Evolutionary conservation across 2,329 filamentous ascomycete genomes (phyloP), one percentile per base, ranked within the genome.

Genomic region (Trichoderma aggressivum): DNA sequence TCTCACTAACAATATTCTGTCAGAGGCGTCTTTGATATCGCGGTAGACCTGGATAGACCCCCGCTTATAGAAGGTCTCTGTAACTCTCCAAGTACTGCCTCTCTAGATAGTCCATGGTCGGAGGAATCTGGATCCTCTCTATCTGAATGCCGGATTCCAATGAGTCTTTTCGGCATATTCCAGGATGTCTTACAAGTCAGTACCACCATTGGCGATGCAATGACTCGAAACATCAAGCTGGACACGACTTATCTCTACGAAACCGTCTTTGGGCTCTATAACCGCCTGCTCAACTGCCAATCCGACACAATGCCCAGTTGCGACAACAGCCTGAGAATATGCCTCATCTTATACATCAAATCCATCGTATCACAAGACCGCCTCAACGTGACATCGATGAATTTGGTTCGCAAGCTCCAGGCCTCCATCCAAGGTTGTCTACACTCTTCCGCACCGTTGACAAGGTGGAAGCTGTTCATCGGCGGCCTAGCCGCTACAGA

Each of bases 291-390:
- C 28, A 69, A 16, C 14, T 69, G 56, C 16, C 28, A 69, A 16
- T 60, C 56, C 10, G 56, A 69, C 28, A n/a, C 7, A 30, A 59
- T 68, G 55, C 50, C 55, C n/a, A 39, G 58, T 12, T 68, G 66
- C 21, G 56, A 69, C 5, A 34, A 69, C 39, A 53, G 66, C 30
- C 30, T 69, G 1, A 56, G 66, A 18, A 61, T 69, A 11, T 61
- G 36, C 30, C 66, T 69, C 39, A 69, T 69, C 5, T 21, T 61
- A 7, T 69, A 69, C 39, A 36, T 69, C 36, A 69, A 69, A 8
- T 69, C 66, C 21, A 30, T 61, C 18, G 43, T 32, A 34, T 53
- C 39, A 8, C n/a, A 14, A 30, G 39, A 60, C 6, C 39, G 30
- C 5, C 30, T 61, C 6, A 69, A 28, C 39, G 5, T 18, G n/a